These are phyloP conservation scores for Entonaema liquescens DNA, from an alignment of 495 filamentous ascomycete genomes.

Conservation along the genomic window DNA sequence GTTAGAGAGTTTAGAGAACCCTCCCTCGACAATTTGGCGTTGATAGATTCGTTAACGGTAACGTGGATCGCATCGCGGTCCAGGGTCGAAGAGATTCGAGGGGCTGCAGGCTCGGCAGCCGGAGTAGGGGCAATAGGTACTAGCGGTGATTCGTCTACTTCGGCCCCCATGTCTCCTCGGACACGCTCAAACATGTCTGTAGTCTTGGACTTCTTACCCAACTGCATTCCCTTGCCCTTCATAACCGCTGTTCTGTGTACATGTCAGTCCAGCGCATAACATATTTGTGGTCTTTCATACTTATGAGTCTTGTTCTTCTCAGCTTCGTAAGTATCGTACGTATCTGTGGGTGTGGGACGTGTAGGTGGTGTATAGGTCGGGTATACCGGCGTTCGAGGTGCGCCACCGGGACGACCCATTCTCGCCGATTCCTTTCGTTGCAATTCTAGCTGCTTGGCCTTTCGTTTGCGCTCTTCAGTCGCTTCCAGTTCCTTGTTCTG, in stretches of 20 bases:
- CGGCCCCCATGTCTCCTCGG: slow-evolving; percentile 84
- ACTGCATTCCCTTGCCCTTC: slow-evolving; percentile 96
- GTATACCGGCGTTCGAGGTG: slow-evolving; percentile 78
- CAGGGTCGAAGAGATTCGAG: slow-evolving; percentile 68
- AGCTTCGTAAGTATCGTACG: slow-evolving; percentile 91
- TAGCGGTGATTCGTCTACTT: slow-evolving; percentile 78
- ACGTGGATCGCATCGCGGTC: slow-evolving; percentile 86
- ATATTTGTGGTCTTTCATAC: slow-evolving; percentile 53
- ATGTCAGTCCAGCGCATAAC: slow-evolving; percentile 30
- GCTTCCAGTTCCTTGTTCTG: slow-evolving; percentile 99
- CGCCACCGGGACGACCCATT: slow-evolving; percentile 57
- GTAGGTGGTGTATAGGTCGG: slow-evolving; percentile 88
- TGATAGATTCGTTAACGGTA: slow-evolving; percentile 86
- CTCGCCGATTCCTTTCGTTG: slow-evolving; percentile 89
- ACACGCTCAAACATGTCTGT: slow-evolving; percentile 97
- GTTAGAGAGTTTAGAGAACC: slow-evolving; percentile 83
- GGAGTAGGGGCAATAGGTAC: slow-evolving; percentile 70
- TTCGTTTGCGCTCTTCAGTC: slow-evolving; percentile 95
- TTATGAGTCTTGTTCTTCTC: slow-evolving; percentile 92
- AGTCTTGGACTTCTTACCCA: slow-evolving; percentile 97
- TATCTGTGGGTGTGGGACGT: slow-evolving; percentile 75
- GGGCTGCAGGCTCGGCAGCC: slow-evolving; percentile 63
- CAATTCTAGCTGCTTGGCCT: slow-evolving; percentile 97
- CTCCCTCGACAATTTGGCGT: slow-evolving; percentile 85
- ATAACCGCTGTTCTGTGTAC: slow-evolving; percentile 63